Base-by-base conservation (phyloP, 148 eudicot species). In the Bassia scoparia region DNA sequence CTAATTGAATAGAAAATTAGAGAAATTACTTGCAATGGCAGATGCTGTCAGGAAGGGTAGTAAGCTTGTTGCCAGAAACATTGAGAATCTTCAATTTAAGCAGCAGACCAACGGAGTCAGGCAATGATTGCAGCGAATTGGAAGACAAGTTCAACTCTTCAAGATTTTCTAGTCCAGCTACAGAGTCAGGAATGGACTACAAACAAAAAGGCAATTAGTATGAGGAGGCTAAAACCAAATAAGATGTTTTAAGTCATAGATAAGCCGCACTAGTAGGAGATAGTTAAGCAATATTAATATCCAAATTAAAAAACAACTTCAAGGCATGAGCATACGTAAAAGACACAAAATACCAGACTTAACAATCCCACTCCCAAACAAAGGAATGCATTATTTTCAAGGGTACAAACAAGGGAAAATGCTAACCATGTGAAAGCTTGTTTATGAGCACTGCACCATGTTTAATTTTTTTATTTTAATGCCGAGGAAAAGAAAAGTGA, bases 21-120 rank as follows among this genome's bases (percentile, higher is more conserved):
- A 73, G 21, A 29, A 44, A 76, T 81, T 85, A 95, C 97, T 90
- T 87, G 99, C 99, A 95, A 38, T 80, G 81, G 77, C 87, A 83
- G 75, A 95, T 87, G 84, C 89, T 90, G 75, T 92, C 93, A 46
- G 99, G 99, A 38, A 95, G 89, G 72, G 90, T 73, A 74, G 72
- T 56, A 52, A 95, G 90, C 87, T 95, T 92, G 89, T 95, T 95
- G 75, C 90, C 80, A 54, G 97, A 90, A 34, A 92, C 96, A 84
- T 92, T 85, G 35, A 95, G 83, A 30, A 85, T 70, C 82, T 83
- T 90, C 84, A 95, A 78, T 48, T 87, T 90, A 20, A 81, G 80
- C 82, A 95, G 76, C 53, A 90, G 75, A 10, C 99, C 97, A 27
- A 95, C 86, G 63, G 99, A 83, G 61, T 95, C 97, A 9, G 99